These are phyloP conservation scores for Phytophthora multivora DNA, from an alignment of 352 stramenopile species.

Conservation along the genomic window DNA sequence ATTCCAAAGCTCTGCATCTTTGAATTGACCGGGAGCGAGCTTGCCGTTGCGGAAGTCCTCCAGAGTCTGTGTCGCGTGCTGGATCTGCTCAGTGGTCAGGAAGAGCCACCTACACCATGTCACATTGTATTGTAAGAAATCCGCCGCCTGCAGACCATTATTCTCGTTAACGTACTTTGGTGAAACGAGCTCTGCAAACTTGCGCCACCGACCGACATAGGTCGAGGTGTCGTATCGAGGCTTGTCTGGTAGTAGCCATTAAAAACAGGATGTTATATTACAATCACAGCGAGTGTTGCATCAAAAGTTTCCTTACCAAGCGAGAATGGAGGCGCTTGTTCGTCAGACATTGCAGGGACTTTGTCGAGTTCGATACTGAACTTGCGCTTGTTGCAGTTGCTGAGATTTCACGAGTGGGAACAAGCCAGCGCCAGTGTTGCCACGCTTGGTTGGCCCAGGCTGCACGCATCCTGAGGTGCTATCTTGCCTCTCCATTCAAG, in stretches of 20 bases:
- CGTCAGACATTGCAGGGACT: constrained; percentile 28
- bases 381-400: constrained; percentile 21
- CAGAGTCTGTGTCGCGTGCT: constrained; percentile 56
- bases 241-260: constrained; percentile 39
- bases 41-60: constrained; percentile 59
- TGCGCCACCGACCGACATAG: constrained; percentile 83
- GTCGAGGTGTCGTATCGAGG: constrained; percentile 87
- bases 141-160: background rate
- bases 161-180: constrained; percentile 44
- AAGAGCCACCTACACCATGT: constrained; percentile 62
- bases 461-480: constrained; percentile 19
- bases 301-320: constrained; percentile 20
- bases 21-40: constrained; percentile 47
- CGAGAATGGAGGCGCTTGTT: constrained; percentile 43
- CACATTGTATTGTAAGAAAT: constrained; percentile 2
- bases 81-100: constrained; percentile 67
- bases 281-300: background rate
- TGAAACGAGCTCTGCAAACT: constrained; percentile 86
- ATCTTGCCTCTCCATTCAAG: constrained; percentile 18
- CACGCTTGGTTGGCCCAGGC: constrained; percentile 11
- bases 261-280: background rate
- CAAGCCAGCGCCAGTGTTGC: background rate
- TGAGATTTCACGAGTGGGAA: constrained; percentile 28
- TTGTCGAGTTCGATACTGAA: constrained; percentile 1
- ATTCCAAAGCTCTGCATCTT: constrained; percentile 79